A percentile compares a stretch with the other conserved stretches of the same genome.
Conservation (phyloP, 1,139 yeast species). For the Geotrichum bryndzae region DNA sequence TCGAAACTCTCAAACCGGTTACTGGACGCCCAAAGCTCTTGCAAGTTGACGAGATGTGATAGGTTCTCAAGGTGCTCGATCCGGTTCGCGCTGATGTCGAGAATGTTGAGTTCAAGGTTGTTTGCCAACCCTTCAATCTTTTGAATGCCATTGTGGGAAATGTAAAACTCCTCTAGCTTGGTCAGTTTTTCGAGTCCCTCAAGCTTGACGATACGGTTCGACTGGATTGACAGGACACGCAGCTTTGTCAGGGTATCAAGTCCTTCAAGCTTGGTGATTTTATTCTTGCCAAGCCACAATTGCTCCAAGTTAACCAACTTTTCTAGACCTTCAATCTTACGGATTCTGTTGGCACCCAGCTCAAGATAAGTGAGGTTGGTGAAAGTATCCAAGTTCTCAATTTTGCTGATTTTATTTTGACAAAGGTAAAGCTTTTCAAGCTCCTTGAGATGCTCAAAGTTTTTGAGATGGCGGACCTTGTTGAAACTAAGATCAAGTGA, state of each 20-base stretch:
- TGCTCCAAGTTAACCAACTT: constrained; percentile 54
- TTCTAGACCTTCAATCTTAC: constrained; percentile 53
- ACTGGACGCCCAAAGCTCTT: constrained; percentile 91
- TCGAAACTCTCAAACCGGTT: constrained; percentile 65
- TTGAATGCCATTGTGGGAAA: constrained; percentile 78
- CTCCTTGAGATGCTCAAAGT: constrained; percentile 56
- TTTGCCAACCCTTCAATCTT: constrained; percentile 75
- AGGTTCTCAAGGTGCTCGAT: constrained; percentile 59
- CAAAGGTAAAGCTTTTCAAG: constrained; percentile 74
- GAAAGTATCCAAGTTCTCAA: constrained; percentile 59
- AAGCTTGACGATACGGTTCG: constrained; percentile 70
- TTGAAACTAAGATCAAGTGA: constrained; percentile 83
- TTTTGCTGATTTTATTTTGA: constrained; percentile 75
- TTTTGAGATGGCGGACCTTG: constrained; percentile 80
- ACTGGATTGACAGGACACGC: constrained; percentile 77
- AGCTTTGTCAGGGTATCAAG: constrained; percentile 57
- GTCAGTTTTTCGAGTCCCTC: constrained; percentile 73
- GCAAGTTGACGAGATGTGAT: constrained; percentile 57
- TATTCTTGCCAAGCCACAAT: constrained; percentile 91
- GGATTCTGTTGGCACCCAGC: constrained; percentile 84
- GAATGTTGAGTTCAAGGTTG: constrained; percentile 57
- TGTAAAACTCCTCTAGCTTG: constrained; percentile 75
- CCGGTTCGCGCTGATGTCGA: constrained; percentile 77
- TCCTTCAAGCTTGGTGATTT: constrained; percentile 60
- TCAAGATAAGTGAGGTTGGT: constrained; percentile 65